These are phyloP conservation scores for Scheffersomyces lignicola DNA, from an alignment of 1,139 yeast species.

Conservation along the genomic window DNA sequence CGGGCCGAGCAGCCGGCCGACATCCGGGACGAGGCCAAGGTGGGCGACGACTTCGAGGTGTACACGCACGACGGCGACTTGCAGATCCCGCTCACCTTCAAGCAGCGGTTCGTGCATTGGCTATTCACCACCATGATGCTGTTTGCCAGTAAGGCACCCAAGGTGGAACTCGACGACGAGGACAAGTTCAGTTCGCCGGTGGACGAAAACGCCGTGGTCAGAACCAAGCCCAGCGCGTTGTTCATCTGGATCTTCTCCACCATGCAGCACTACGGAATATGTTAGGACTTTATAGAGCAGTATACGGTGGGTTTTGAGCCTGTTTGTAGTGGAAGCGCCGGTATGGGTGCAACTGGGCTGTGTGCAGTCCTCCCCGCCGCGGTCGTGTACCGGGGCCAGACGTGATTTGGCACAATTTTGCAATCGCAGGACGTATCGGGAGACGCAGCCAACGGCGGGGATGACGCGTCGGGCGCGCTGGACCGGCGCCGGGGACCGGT, in stretches of 20 bases:
- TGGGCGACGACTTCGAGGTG: slow-evolving; percentile 6
- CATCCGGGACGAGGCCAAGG: slow-evolving; percentile 6
- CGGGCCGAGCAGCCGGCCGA: slow-evolving; percentile 12
- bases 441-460: too few relatives aligned
- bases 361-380: too few relatives aligned
- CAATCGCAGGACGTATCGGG: too few relatives aligned
- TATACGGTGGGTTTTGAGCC: too few relatives aligned
- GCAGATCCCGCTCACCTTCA: slow-evolving; percentile 18
- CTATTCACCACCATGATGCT: slow-evolving; percentile 17
- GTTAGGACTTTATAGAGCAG: slow-evolving; percentile 15
- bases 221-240: slow-evolving; percentile 16
- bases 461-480: too few relatives aligned
- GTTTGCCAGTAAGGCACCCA: slow-evolving; percentile 6
- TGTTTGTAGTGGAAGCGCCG: too few relatives aligned
- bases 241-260: slow-evolving; percentile 25
- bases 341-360: too few relatives aligned
- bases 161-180: slow-evolving; percentile 20
- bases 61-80: slow-evolving; percentile 17
- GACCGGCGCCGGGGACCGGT: too few relatives aligned
- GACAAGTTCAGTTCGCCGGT: slow-evolving; percentile 24
- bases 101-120: slow-evolving; percentile 21
- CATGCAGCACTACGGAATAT: slow-evolving; percentile 35
- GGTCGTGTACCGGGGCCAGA: too few relatives aligned
- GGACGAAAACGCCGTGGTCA: slow-evolving; percentile 22
- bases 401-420: too few relatives aligned